Evolutionary conservation across 352 stramenopile species (phyloP).

Genomic region (Globisporangium mamillatum): DNA sequence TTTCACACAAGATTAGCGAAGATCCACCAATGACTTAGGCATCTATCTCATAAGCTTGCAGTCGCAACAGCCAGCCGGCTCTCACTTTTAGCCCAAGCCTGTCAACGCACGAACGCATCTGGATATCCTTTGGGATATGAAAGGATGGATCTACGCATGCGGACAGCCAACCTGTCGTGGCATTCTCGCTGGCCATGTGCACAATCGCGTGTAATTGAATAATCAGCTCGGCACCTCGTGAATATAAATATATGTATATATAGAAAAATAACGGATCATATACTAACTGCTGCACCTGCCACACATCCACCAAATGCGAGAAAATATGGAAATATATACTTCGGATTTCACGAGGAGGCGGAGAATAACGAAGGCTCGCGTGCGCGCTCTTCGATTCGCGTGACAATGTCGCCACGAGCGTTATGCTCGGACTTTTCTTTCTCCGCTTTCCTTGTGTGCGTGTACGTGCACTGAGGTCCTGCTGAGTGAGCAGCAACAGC

Average conservation of each 20-base stretch:
- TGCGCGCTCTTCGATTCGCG: neutral
- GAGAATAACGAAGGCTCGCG: constrained; percentile 4
- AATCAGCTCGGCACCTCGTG: no score
- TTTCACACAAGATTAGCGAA: no score
- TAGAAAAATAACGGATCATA: neutral
- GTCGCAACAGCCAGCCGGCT: no score
- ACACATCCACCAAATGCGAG: neutral
- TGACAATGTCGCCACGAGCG: constrained; percentile 7
- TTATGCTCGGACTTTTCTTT: neutral
- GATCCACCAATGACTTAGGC: no score
- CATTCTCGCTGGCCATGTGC: neutral
- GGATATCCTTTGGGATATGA: neutral
- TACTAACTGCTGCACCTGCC: neutral
- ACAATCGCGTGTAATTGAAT: neutral
- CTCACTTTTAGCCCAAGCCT: no score
- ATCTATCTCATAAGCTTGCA: no score
- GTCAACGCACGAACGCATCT: neutral
- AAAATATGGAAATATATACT: neutral
- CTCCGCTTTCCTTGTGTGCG: neutral
- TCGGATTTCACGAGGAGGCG: constrained; percentile 3
- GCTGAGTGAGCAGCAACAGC: neutral
- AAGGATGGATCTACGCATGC: neutral
- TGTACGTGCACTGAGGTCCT: no score
- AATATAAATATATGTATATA: neutral
- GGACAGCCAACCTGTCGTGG: neutral